Evolutionary conservation across 768 basidiomycete species (phyloP), one percentile per base, ranked within the genome.

Genomic region (Tylopilus vinaceipallidus): DNA sequence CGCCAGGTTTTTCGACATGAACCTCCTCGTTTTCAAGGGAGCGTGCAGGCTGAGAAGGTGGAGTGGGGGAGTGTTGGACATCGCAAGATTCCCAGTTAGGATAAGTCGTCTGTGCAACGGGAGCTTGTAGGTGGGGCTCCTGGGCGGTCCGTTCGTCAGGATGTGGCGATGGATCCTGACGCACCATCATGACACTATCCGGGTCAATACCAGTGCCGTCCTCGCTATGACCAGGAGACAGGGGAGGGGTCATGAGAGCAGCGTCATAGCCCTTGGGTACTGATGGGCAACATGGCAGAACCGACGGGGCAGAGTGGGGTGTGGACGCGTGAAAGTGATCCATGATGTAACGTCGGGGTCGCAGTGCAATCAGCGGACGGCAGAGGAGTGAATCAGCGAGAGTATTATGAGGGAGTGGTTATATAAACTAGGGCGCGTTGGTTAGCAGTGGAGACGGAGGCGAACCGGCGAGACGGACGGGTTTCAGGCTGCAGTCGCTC

Each of bases 201-300:
- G 43, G 52, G 9, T 58, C 50, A 41, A 65, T 47, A 30, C 59
- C 57, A 35, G 60, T 49, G 7, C 61, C 69, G 23, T 69, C 66
- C 45, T 79, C 75, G 52, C 75, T 80, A 42, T 73, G 76, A 22
- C 70, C 70, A 2, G 83, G 85, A 37, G 86, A 88, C 50, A 84
- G 70, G 8, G 86, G 86, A 6, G 86, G 86, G 1, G 86, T 88
- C 57, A 87, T 78, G 20, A 82, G 86, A n/a, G 78, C n/a, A n/a
- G n/a, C 79, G 49, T 82, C 76, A 38, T 73, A 67, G 44, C 75
- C 68, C 55, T 78, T 68, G 48, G 75, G 69, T 32, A 69, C 69
- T 36, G 77, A 73, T 52, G 77, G 70, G 26, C 67, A 60, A 47
- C 58, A 66, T 19, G 60, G 49, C 30, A 53, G 37, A 6, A 56